Evolutionary conservation across 2,329 filamentous ascomycete genomes (phyloP), one percentile per base, ranked within the genome.

Genomic region (Microcyclospora pomicola): DNA sequence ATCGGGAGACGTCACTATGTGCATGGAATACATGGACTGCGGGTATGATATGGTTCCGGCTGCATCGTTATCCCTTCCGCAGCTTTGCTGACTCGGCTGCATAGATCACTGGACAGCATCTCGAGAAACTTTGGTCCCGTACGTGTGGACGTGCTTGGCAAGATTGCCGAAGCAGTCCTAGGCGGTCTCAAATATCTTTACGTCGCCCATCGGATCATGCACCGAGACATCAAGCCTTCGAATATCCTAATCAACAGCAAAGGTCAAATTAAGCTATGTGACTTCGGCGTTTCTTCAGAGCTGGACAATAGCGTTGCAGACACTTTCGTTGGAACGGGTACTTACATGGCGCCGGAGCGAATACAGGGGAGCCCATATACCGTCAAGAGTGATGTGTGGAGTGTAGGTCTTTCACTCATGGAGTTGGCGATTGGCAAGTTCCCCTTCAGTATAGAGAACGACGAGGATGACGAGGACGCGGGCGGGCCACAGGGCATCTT

Each of bases 21-120:
- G 91, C 62, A 98, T 98, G 91, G 91, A 98, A 61, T 96, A 98
- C 59, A 94, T 94, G 85, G 91, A 98, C 63, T 85, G 88, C 59
- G 91, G 91, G 91, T 96, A 72, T 63, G 83, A 9, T 9, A 31
- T 31, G 9, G 6, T 9, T 9, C 12, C 6, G 30, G 14, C 30
- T 31, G 12, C 15, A 14, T n/a, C 19, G 7, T 24, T 7, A 24
- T 24, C 7, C 7, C 19, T 7, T 24, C 19, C 19, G 7, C 19
- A 16, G 5, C 9, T 3, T 31, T 36, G 37, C 39, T 35, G 28
- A 44, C 28, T 15, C 5, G 33, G 50, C 31, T 43, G 36, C 40
- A 45, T 58, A 95, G 91, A 36, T 82, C 91, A 19, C 77, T 98
- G 36, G 91, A 98, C 62, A 77, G 82, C 49, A 85, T 98, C 44